phyloP scores from a whole-genome alignment of 2,329 filamentous ascomycete species.

The Emergomyces pasteurianus region DNA sequence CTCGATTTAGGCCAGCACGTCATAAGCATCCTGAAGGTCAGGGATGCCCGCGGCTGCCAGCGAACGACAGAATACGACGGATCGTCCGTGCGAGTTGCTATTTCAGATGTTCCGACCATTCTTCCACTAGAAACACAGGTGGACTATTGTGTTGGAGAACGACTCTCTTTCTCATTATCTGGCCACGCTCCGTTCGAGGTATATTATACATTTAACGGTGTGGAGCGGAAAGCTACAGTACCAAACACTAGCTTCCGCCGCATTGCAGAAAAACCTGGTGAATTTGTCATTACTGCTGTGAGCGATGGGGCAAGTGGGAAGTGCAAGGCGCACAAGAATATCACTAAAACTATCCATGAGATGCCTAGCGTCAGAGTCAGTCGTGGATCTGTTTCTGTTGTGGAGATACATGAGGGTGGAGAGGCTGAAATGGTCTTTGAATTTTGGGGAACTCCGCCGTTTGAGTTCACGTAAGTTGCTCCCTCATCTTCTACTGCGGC shows the following conservation, averaged over 20 bases:
- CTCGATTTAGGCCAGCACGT: constrained; percentile 83
- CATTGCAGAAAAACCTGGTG: constrained; percentile 80
- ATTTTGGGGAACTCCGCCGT: constrained; percentile 89
- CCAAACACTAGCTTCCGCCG: constrained; percentile 74
- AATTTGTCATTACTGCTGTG: constrained; percentile 75
- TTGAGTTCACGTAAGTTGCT: constrained; percentile 67
- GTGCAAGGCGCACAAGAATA: constrained; percentile 67
- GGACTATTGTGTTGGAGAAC: constrained; percentile 93
- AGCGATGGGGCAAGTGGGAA: constrained; percentile 73
- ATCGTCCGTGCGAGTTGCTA: constrained; percentile 75
- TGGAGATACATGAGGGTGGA: constrained; percentile 94
- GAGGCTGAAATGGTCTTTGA: constrained; percentile 89
- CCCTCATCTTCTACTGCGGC: not conserved
- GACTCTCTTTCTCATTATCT: constrained; percentile 80
- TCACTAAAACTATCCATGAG: constrained; percentile 76
- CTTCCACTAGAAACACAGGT: constrained; percentile 70
- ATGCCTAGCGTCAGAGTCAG: constrained; percentile 86
- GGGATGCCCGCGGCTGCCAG: constrained; percentile 77
- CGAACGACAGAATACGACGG: constrained; percentile 58
- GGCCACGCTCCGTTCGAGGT: constrained; percentile 89
- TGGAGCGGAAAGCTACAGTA: constrained; percentile 60
- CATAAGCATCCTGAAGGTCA: constrained; percentile 78
- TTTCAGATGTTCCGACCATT: constrained; percentile 87
- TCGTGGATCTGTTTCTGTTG: constrained; percentile 64
- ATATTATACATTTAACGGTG: constrained; percentile 76